Percentiles rank a stretch among this genome's conserved stretches.
phyloP scores from a whole-genome alignment of 2,329 filamentous ascomycete species.

The Westerdykella sp. region DNA sequence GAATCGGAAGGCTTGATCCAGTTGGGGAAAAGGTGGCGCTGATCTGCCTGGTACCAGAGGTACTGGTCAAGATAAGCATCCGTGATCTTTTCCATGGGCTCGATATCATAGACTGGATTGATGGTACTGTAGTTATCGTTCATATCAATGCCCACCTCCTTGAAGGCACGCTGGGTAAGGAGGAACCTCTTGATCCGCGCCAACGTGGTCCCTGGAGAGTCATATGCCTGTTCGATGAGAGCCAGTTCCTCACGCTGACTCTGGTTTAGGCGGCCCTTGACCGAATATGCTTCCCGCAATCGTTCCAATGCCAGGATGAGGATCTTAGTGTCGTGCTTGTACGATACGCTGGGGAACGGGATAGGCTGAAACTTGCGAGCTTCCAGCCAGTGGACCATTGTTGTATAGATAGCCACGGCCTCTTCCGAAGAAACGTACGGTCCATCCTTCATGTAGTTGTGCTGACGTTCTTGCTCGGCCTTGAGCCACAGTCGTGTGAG shows the following conservation, averaged over 20 bases:
- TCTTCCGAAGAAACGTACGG: constrained; percentile 98
- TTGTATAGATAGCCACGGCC: constrained; percentile 97
- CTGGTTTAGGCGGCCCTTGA: constrained; percentile 94
- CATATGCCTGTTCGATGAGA: constrained; percentile 95
- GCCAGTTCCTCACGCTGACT: constrained; percentile 95
- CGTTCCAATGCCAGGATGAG: constrained; percentile 91
- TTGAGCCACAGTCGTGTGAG: constrained; percentile 95
- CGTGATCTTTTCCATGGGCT: constrained; percentile 98
- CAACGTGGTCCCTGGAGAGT: constrained; percentile 91
- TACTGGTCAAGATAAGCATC: constrained; percentile 98
- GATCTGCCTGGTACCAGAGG: constrained; percentile 97
- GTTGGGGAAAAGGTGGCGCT: constrained; percentile 90
- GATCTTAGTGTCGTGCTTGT: constrained; percentile 99
- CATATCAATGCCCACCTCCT: constrained; percentile 99
- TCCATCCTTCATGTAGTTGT: constrained; percentile 99
- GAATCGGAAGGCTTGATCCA: constrained; percentile 99
- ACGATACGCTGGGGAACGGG: constrained; percentile 96
- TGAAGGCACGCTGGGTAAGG: constrained; percentile 94
- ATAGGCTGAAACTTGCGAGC: constrained; percentile 98
- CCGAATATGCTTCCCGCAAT: constrained; percentile 90
- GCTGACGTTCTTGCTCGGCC: constrained; percentile 94
- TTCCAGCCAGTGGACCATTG: constrained; percentile 97
- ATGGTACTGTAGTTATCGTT: constrained; percentile 99
- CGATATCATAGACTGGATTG: constrained; percentile 97
- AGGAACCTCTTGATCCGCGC: constrained; percentile 97